Conservation (phyloP, 257 asterid genomes). For the Leonotis leonurus region DNA sequence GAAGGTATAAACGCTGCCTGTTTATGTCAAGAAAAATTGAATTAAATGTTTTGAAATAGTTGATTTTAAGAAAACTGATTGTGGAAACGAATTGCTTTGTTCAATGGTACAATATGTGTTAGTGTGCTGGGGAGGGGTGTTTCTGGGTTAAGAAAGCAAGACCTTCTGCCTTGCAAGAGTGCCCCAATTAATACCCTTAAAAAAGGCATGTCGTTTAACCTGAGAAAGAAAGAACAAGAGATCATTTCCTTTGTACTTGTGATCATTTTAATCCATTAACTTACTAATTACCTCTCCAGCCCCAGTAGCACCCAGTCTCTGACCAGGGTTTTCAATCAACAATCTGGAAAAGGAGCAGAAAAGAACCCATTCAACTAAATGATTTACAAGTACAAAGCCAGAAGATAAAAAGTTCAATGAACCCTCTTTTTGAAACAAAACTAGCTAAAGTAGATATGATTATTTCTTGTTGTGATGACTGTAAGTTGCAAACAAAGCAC, state of each 20-base stretch:
- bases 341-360: conserved; percentile 45
- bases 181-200: conserved; percentile 79
- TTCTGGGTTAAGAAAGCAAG: no score
- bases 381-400: background rate
- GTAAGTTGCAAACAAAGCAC: background rate
- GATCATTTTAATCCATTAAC: conserved; percentile 12
- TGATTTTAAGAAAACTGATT: background rate
- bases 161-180: conserved; percentile 96
- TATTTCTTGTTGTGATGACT: background rate
- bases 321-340: conserved; percentile 78
- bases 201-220: conserved; percentile 76
- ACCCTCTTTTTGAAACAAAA: background rate
- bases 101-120: background rate
- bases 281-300: conserved; percentile 57
- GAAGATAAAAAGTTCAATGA: conserved; percentile 1
- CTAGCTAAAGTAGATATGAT: no score
- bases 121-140: background rate
- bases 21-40: conserved; percentile 15
- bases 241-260: background rate
- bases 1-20: conserved; percentile 93
- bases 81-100: background rate
- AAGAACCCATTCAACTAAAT: conserved; percentile 6
- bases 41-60: conserved; percentile 6
- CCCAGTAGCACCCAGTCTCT: conserved; percentile 91
- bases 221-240: conserved; percentile 23